Conservation (phyloP, 345 rosid genomes). For the Citrus glauca region DNA sequence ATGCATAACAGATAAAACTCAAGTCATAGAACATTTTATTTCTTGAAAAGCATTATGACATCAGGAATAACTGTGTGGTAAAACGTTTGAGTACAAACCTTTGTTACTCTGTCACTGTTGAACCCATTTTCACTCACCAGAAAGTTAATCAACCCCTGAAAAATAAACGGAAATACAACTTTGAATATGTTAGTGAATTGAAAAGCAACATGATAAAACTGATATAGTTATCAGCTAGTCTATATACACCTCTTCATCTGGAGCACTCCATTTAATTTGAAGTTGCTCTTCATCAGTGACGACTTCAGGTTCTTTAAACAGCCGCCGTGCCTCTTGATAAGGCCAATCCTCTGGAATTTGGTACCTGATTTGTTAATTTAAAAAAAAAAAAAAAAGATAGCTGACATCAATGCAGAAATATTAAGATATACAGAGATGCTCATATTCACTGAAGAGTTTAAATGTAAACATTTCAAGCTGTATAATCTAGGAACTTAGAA, state of each 20-base stretch:
- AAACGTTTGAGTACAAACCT: constrained; percentile 39
- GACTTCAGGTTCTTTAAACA: constrained; percentile 83
- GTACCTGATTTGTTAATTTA: constrained; percentile 39
- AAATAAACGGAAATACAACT: neutral
- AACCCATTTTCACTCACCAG: constrained; percentile 94
- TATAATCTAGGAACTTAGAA: neutral
- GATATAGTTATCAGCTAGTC: neutral
- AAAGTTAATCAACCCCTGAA: constrained; percentile 60
- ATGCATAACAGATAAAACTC: constrained; percentile 6
- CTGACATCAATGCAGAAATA: neutral
- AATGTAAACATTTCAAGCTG: neutral
- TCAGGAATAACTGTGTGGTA: neutral
- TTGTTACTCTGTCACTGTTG: constrained; percentile 74
- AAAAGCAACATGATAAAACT: neutral
- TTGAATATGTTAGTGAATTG: neutral
- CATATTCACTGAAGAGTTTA: neutral
- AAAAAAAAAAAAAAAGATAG: neutral
- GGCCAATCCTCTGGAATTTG: constrained; percentile 89
- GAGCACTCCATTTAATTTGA: constrained; percentile 79
- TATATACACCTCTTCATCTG: constrained; percentile 77
- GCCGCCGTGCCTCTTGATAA: constrained; percentile 69
- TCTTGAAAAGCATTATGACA: neutral
- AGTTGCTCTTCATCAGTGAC: constrained; percentile 53
- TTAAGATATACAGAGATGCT: neutral
- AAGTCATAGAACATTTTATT: neutral